These are phyloP conservation scores for Amaranthus hypochondriacus DNA, from an alignment of 148 eudicot genomes.

Conservation along the genomic window DNA sequence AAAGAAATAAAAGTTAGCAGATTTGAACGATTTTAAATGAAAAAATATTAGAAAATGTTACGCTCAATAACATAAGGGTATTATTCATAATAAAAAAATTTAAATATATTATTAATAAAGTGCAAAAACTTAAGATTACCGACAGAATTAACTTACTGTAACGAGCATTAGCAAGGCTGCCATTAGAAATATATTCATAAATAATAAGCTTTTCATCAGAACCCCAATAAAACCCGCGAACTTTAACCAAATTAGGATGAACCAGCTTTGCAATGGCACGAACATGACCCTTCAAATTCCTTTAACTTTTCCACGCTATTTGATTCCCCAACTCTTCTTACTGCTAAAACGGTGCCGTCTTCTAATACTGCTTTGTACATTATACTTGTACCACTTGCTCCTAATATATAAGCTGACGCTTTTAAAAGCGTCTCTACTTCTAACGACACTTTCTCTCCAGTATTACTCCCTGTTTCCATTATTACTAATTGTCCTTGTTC, in stretches of 20 bases:
- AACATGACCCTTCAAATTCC: constrained; percentile 77
- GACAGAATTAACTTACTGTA: constrained; percentile 46
- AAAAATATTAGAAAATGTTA: too few relatives aligned
- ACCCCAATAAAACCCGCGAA: constrained; percentile 91
- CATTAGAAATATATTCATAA: constrained; percentile 83
- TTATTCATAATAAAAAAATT: too few relatives aligned
- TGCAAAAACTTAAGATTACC: not conserved
- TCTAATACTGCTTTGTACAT: constrained; percentile 90
- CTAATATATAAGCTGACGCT: constrained; percentile 87
- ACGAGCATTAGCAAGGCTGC: constrained; percentile 89
- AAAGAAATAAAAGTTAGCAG: too few relatives aligned
- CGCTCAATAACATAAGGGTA: too few relatives aligned
- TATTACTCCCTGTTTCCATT: constrained; percentile 30
- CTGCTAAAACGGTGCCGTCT: constrained; percentile 72
- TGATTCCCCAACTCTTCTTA: constrained; percentile 65
- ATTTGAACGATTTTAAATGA: too few relatives aligned
- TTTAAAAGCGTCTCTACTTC: constrained; percentile 79
- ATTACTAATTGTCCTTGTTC: constrained; percentile 59
- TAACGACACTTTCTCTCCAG: constrained; percentile 34
- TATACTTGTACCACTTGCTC: constrained; percentile 82
- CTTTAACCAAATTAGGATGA: constrained; percentile 76
- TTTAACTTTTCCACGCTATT: constrained; percentile 51
- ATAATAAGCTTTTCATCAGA: constrained; percentile 81
- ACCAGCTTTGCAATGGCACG: constrained; percentile 63
- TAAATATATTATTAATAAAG: too few relatives aligned